Evolutionary conservation across 257 asterid genomes (phyloP), one percentile per base, ranked within the genome.

Genomic region (Jaltomata sinuosa): DNA sequence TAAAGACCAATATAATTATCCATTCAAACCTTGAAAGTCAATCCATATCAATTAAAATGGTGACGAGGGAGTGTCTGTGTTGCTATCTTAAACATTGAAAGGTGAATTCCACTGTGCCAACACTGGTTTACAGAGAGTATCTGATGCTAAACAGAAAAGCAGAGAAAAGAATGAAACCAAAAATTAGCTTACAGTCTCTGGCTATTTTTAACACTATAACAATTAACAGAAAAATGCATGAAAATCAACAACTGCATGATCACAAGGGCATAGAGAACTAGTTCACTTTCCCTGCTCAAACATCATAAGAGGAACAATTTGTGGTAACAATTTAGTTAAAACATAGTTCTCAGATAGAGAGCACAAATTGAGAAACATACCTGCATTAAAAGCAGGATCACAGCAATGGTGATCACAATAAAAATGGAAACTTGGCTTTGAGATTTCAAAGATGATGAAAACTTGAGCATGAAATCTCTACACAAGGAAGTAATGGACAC

Each of bases 381-480:
- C 98, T 97, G 98, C 99, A 95, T 97, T 77, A 97, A 89, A 82
- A 95, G 84, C 84, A 97, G 89, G 84, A 97, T 88, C 72, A 92
- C 87, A 78, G 91, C 97, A 78, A 94, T 82, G 50, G 89, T 55
- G 64, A 93, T 80, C 71, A 94, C 90, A 88, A 93, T 86, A 84
- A 93, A 83, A 50, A 94, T 82, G 79, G 93, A 87, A n/a, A 91
- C 78, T 25, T 90, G 89, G 86, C 84, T 91, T 89, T 89, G 92
- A 84, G 85, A 84, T 89, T 91, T 93, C 57, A 95, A 82, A 10
- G 91, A 85, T 14, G 95, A 79, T 68, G 31, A 83, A 77, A 91
- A 88, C 83, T 88, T 94, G 62, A 82, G 42, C 69, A 89, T 64
- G 59, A 71, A 84, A 65, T 90, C 89, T 83, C 88, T 84, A 36